Evolutionary conservation across 106 monocot genomes (phyloP), one percentile per base, ranked within the genome.

Genomic region (Platanthera guangdongensis): DNA sequence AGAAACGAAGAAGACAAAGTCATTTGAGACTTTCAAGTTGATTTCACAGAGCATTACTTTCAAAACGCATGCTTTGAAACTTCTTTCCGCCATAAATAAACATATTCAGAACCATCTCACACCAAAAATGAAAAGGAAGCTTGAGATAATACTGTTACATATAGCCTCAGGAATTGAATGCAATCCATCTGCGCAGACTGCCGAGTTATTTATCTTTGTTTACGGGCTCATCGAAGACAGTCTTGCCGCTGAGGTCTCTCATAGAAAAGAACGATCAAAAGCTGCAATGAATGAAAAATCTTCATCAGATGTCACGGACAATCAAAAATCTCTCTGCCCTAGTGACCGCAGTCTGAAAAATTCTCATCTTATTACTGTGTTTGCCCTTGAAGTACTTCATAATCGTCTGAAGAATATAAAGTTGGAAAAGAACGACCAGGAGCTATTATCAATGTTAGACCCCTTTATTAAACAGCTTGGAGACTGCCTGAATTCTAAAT

Each of bases 151-250:
- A 81, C 49, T 97, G 50, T 83, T 81, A 46, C 71, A 89, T 73
- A 89, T 97, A 80, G 90, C 87, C 52, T 53, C 75, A 7, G 97
- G 97, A 16, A 87, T 94, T 78, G 88, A 92, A 69, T 75, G 78
- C 55, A 97, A 97, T 79, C 88, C 93, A 21, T 94, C 97, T 50
- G 84, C 74, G 9, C 78, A 84, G 52, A 39, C 65, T 32, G 78
- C 77, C 32, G 87, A 94, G 21, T 68, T 97, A 11, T 83, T 94
- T 74, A 21, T 94, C 49, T 97, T 97, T 88, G 89, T 92, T 4
- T 94, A 93, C 84, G 86, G 93, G 49, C 91, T 97, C 47, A 84
- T 94, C 74, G 86, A 93, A 78, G 96, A 97, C 77, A 77, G 69
- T 67, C 70, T 85, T 53, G 50, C 21, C 5, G 13, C 76, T 50